A percentile compares a stretch with the other conserved stretches of the same genome.
These are phyloP conservation scores for Davidsoniella australis DNA, from an alignment of 2,329 filamentous ascomycete genomes.

Conservation along the genomic window DNA sequence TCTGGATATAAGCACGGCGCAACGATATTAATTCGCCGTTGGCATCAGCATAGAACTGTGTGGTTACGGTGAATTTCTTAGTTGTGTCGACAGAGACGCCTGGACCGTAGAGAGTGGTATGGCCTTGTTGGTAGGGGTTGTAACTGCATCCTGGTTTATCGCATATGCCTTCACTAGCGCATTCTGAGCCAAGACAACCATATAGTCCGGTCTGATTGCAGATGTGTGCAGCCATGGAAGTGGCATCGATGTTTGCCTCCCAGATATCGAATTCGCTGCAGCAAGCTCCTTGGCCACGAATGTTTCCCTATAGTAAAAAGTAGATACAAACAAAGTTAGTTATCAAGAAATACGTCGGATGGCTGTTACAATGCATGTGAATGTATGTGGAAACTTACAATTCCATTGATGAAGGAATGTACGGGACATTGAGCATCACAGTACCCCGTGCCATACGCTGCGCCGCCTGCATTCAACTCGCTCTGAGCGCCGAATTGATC, in stretches of 20 bases:
- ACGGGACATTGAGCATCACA: slow-evolving; percentile 32
- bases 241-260: slow-evolving; percentile 39
- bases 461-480: slow-evolving; percentile 29
- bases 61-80: slow-evolving; percentile 42
- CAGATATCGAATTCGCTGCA: slow-evolving; percentile 43
- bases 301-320: slow-evolving; percentile 25
- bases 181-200: slow-evolving; percentile 12
- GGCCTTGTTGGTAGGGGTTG: slow-evolving; percentile 32
- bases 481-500: slow-evolving; percentile 32
- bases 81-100: slow-evolving; percentile 40
- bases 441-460: slow-evolving; percentile 39
- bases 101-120: slow-evolving; percentile 41
- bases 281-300: slow-evolving; percentile 32
- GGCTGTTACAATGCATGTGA: slow-evolving; percentile 16
- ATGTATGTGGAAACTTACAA: too few species aligned
- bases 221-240: slow-evolving; percentile 38
- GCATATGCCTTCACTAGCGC: slow-evolving; percentile 13
- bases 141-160: slow-evolving; percentile 30
- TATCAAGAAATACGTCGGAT: too few species aligned
- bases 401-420: slow-evolving; percentile 27
- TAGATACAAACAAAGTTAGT: slow-evolving; percentile 18
- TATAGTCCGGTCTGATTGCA: slow-evolving; percentile 22
- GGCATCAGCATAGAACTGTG: slow-evolving; percentile 29
- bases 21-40: too few species aligned
- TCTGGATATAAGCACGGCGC: too few species aligned